Evolutionary conservation across 768 basidiomycete species (phyloP), one percentile per base, ranked within the genome.

Genomic region (Lactarius quietus): DNA sequence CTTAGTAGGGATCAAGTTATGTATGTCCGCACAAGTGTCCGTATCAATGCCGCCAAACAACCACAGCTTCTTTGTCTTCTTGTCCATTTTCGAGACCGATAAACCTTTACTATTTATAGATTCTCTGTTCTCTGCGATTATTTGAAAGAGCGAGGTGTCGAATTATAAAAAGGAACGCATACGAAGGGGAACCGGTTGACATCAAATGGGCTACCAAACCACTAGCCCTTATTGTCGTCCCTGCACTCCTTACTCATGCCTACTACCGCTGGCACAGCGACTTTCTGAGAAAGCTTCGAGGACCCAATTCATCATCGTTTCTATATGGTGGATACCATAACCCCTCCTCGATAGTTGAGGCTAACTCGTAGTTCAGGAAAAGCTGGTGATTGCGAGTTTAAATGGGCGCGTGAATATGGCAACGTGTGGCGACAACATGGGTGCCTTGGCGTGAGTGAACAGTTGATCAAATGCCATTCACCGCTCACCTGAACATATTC

Each of bases 381-480:
- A 53, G 71, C 72, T 6, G 71, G 72, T 1, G 68, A 69, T 23
- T 52, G 68, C 3, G 64, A 68, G n/a, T n/a, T n/a, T 39, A 38
- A 67, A 38, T 72, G 66, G 57, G 56, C 63, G 33, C 41, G 53
- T 45, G 60, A 71, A 45, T 74, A 69, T 55, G 73, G 72, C 17
- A 38, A 58, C 6, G 62, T 65, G 12, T 71, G 70, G 66, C 57
- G 68, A 18, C 56, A 56, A 20, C 71, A 69, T 29, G 66, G 59
- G 10, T 67, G 64, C 48, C 62, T 72, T 18, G 65, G 69, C 10
- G 73, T 74, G 45, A 55, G 71, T 9, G 20, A 43, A 3, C 41
- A 43, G 52, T 28, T 18, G n/a, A n/a, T 45, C 63, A 17, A 26
- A 31, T 14, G 31, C 36, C 3, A 7, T 53, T 29, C 26, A 26